These are phyloP conservation scores for Naganishia kalamii DNA, from an alignment of 768 basidiomycete species.

Conservation along the genomic window DNA sequence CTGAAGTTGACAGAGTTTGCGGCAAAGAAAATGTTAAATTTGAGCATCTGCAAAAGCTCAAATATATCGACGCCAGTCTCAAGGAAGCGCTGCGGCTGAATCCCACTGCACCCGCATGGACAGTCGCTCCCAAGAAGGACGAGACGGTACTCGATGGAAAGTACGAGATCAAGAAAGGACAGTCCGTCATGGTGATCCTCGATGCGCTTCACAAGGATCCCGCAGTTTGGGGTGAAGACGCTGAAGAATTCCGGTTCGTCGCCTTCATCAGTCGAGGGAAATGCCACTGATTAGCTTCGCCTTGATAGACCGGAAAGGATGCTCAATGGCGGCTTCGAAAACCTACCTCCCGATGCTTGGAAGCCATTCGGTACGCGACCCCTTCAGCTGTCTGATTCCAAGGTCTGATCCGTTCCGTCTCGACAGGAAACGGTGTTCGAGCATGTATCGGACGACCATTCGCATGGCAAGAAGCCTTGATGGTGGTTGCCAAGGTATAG, in stretches of 20 bases:
- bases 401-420: conserved; percentile 46
- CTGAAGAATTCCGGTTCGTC: conserved; percentile 33
- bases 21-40: conserved; percentile 47
- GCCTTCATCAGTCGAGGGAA: background rate
- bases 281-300: too few relatives aligned
- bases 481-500: conserved; percentile 47
- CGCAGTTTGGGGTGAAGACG: conserved; percentile 54
- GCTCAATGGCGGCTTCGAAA: conserved; percentile 54
- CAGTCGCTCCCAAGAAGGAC: conserved; percentile 47
- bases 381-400: background rate
- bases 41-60: conserved; percentile 50
- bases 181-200: conserved; percentile 40
- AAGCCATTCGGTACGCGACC: conserved; percentile 25
- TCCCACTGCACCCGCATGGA: conserved; percentile 48
- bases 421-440: conserved; percentile 42
- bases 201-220: conserved; percentile 49
- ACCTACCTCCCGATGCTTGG: conserved; percentile 45
- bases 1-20: conserved; percentile 52
- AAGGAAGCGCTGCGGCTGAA: conserved; percentile 48
- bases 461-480: conserved; percentile 52
- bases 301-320: conserved; percentile 50
- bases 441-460: conserved; percentile 50
- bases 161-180: conserved; percentile 48
- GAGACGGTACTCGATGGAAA: conserved; percentile 49
- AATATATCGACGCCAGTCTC: conserved; percentile 48